Evolutionary conservation across 257 asterid species (phyloP).

Genomic region (Forsythia viridissima): DNA sequence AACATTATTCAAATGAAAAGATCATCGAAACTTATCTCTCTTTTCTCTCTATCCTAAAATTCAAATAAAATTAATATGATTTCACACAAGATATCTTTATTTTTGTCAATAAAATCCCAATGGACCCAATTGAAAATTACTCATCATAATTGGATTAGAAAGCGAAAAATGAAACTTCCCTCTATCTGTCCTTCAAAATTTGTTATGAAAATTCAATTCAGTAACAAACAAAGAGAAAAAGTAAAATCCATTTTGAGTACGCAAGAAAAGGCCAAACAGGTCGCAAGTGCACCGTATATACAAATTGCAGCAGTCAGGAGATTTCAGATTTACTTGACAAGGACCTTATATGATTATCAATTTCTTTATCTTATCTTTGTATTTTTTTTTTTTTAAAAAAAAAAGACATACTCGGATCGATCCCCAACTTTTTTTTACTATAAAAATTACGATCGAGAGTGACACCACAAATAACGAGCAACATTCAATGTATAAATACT

Average conservation of each 20-base stretch:
- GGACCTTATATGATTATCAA: background rate
- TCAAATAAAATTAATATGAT: background rate
- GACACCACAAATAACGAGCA: too few species aligned
- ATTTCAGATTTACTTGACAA: background rate
- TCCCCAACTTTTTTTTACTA: too few species aligned
- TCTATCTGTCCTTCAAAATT: background rate
- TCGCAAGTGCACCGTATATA: conserved; percentile 27
- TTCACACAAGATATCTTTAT: background rate
- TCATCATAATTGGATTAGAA: conserved; percentile 12
- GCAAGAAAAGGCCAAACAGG: conserved; percentile 17
- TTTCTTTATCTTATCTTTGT: background rate
- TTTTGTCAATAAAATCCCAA: conserved; percentile 21
- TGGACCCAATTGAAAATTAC: conserved; percentile 31
- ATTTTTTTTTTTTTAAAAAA: too few species aligned
- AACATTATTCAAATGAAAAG: too few species aligned
- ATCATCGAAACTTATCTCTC: too few species aligned
- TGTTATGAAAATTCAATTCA: background rate
- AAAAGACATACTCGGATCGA: too few species aligned
- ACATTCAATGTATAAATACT: too few species aligned
- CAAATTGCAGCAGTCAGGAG: background rate
- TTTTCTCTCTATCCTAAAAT: background rate
- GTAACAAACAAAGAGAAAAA: background rate
- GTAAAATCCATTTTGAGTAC: conserved; percentile 7
- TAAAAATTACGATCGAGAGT: too few species aligned
- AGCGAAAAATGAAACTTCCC: conserved; percentile 23